A percentile compares a stretch with the other conserved stretches of the same genome.
phyloP scores from a whole-genome alignment of 257 asterid species.

The Solanum chmielewskii region DNA sequence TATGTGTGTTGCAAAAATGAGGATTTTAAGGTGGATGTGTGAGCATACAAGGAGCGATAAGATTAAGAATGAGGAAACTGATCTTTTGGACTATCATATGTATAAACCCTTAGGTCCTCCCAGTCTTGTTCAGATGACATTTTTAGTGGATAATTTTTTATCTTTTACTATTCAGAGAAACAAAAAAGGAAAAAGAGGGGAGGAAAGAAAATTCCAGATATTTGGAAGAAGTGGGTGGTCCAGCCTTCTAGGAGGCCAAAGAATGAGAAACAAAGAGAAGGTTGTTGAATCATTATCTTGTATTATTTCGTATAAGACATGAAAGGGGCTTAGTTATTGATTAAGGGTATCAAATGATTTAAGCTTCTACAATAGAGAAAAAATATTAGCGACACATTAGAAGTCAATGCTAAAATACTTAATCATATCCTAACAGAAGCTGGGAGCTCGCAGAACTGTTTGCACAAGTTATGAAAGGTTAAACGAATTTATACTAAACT shows the following conservation, averaged over 20 bases:
- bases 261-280: neutral
- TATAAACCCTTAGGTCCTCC: neutral
- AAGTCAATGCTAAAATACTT: neutral
- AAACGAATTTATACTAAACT: neutral
- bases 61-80: neutral
- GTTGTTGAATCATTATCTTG: neutral
- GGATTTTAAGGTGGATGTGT: neutral
- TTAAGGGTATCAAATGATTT: neutral
- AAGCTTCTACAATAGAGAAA: neutral
- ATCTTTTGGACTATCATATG: neutral
- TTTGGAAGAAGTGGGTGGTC: neutral
- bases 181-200: neutral
- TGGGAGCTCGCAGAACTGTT: neutral
- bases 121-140: neutral
- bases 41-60: neutral
- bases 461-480: neutral
- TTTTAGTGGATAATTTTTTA: neutral
- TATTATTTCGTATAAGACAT: neutral
- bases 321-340: neutral
- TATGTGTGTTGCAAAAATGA: neutral
- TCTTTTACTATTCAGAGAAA: neutral
- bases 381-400: neutral
- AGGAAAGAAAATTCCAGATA: neutral
- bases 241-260: neutral
- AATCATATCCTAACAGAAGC: neutral